Conservation (phyloP, 345 rosid species). For the Eucalyptus lansdowneana region DNA sequence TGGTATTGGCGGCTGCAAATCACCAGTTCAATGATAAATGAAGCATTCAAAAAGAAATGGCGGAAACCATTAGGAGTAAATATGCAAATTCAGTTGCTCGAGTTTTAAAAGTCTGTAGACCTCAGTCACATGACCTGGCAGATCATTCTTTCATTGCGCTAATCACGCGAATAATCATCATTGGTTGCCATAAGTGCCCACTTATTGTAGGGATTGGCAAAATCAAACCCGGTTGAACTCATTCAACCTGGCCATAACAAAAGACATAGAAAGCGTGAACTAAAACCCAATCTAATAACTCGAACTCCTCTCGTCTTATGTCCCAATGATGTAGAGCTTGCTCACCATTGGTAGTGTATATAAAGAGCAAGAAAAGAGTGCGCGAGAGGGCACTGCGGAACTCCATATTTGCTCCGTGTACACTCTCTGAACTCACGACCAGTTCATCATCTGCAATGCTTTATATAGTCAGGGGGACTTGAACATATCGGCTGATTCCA, state of each 20-base stretch:
- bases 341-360: background rate
- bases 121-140: background rate
- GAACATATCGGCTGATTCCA: background rate
- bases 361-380: background rate
- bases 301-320: background rate
- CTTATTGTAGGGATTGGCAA: background rate
- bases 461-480: background rate
- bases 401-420: background rate
- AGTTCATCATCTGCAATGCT: background rate
- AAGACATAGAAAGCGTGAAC: background rate
- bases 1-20: slow-evolving; percentile 4
- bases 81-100: background rate
- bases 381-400: background rate
- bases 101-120: background rate
- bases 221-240: background rate
- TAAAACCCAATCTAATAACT: background rate
- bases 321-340: background rate
- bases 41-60: background rate
- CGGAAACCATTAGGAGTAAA: background rate
- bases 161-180: background rate
- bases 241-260: background rate
- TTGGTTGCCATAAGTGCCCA: background rate
- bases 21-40: background rate
- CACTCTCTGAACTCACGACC: background rate
- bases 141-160: background rate